Evolutionary conservation across 1,284 basidiomycete genomes (phyloP).

Genomic region (Moesziomyces parantarcticus): DNA sequence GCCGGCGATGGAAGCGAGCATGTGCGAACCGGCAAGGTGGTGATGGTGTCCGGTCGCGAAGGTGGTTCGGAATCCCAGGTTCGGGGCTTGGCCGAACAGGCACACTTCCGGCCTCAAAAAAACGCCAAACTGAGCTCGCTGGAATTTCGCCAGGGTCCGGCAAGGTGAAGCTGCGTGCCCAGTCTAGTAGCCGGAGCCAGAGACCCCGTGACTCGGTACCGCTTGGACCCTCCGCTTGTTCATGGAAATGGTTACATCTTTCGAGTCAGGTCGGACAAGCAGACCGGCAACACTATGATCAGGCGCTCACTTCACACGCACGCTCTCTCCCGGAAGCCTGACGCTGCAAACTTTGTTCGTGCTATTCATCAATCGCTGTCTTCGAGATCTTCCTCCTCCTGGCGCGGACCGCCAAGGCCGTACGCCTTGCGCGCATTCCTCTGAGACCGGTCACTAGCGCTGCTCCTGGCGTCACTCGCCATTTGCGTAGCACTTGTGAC

Average conservation of each 20-base stretch:
- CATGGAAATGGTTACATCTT: neutral
- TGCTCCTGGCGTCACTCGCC: neutral
- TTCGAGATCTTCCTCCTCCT: slow-evolving; percentile 49
- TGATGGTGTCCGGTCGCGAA: neutral
- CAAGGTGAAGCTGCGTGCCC: neutral
- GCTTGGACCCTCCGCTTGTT: neutral
- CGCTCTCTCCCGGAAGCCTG: neutral
- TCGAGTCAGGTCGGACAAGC: no score
- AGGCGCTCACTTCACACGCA: no score
- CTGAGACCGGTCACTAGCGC: neutral
- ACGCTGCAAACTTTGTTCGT: no score
- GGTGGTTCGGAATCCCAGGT: neutral
- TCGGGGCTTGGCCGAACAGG: no score
- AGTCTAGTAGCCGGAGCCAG: neutral
- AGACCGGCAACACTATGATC: no score
- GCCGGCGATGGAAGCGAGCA: neutral
- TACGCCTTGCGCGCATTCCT: slow-evolving; percentile 32
- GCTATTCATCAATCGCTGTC: slow-evolving; percentile 45
- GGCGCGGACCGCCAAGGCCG: slow-evolving; percentile 41
- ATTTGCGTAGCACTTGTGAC: neutral
- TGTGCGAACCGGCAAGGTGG: neutral
- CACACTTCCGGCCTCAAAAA: neutral
- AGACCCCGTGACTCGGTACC: neutral
- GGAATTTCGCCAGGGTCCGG: neutral
- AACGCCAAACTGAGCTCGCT: neutral